phyloP scores from a whole-genome alignment of 257 asterid species.

The Ehretia macrophylla region DNA sequence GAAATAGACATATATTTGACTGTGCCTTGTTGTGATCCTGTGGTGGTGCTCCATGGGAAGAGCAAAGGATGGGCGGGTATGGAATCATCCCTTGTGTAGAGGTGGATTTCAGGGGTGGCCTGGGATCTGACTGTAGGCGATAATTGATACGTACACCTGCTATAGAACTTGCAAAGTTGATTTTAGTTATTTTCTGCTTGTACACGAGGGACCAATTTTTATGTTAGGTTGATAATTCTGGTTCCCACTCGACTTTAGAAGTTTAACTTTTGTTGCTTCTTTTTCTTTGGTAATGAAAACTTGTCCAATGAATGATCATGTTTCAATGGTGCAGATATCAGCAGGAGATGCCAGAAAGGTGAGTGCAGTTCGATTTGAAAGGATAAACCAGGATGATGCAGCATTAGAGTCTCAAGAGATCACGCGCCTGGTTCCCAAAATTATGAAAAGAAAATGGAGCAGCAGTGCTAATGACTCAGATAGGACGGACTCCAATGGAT shows the following conservation, averaged over 20 bases:
- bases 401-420: slow-evolving; percentile 38
- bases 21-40: not conserved
- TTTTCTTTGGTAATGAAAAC: not conserved
- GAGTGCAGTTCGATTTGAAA: slow-evolving; percentile 86
- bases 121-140: too few relatives aligned
- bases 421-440: slow-evolving; percentile 57
- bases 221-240: too few relatives aligned
- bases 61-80: too few relatives aligned
- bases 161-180: too few relatives aligned
- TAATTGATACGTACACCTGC: too few relatives aligned
- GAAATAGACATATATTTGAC: not conserved
- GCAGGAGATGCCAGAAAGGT: slow-evolving; percentile 98
- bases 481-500: slow-evolving; percentile 24
- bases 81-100: too few relatives aligned
- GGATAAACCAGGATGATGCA: slow-evolving; percentile 47
- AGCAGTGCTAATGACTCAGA: slow-evolving; percentile 39
- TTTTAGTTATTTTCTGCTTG: too few relatives aligned
- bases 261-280: too few relatives aligned
- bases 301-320: not conserved
- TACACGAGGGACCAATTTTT: too few relatives aligned
- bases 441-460: slow-evolving; percentile 59
- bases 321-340: slow-evolving; percentile 54
- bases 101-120: too few relatives aligned
- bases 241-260: too few relatives aligned
- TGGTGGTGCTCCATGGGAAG: too few relatives aligned